Conservation (phyloP, 257 asterid genomes). For the Petunia secreta region DNA sequence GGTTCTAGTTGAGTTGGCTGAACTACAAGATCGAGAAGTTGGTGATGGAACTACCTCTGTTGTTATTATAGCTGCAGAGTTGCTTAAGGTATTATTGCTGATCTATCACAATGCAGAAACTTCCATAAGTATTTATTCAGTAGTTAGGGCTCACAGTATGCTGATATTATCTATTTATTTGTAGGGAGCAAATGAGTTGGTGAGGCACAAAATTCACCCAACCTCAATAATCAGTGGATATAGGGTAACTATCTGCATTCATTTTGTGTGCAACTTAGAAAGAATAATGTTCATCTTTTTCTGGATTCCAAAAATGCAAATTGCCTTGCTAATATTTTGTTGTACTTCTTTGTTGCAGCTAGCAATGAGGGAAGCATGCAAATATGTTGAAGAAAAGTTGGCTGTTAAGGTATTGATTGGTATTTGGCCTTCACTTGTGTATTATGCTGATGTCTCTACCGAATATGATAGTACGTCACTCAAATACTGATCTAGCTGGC, state of each 20-base stretch:
- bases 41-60: conserved; percentile 99
- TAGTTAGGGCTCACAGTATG: background rate
- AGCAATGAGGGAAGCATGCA: conserved; percentile 99
- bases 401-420: conserved; percentile 69
- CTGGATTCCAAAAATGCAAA: background rate
- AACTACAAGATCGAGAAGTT: conserved; percentile 97
- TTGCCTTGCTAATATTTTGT: conserved; percentile 15
- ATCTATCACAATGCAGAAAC: background rate
- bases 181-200: conserved; percentile 97
- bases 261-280: background rate
- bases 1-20: conserved; percentile 99
- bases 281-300: background rate
- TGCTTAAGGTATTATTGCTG: conserved; percentile 74
- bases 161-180: conserved; percentile 28
- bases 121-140: background rate
- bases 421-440: conserved; percentile 1
- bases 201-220: conserved; percentile 91
- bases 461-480: conserved; percentile 9
- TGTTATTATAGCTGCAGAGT: conserved; percentile 94
- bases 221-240: conserved; percentile 95
- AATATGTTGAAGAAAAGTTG: conserved; percentile 88
- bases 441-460: background rate
- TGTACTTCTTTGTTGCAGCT: conserved; percentile 58
- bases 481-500: background rate
- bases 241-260: conserved; percentile 55